A percentile compares a stretch with the other conserved stretches of the same genome.
These are phyloP conservation scores for Eremothecium cymbalariae DNA, from an alignment of 1,139 yeast species.

Conservation along the genomic window DNA sequence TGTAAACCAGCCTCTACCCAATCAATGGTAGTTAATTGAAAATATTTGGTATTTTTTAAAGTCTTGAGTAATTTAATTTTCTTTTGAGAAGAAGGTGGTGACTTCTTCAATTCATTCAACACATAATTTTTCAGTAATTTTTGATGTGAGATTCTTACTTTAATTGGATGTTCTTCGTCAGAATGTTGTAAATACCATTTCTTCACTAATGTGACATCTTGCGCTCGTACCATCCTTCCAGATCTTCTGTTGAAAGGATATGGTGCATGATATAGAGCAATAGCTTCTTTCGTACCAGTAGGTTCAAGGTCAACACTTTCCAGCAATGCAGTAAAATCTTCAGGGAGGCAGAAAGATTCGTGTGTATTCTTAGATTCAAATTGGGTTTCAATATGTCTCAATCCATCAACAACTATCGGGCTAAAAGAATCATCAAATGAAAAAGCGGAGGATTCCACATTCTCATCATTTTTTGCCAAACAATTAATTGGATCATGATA, in stretches of 20 bases:
- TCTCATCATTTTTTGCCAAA: conserved; percentile 37
- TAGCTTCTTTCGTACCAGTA: conserved; percentile 48
- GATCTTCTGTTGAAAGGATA: conserved; percentile 72
- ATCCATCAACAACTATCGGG: conserved; percentile 44
- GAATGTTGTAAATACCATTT: conserved; percentile 75
- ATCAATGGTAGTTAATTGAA: conserved; percentile 85
- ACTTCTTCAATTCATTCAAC: conserved; percentile 56
- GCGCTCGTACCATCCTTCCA: conserved; percentile 70
- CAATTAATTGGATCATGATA: conserved; percentile 56
- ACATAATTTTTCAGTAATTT: conserved; percentile 71
- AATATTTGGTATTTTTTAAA: conserved; percentile 71
- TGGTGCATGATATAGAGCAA: conserved; percentile 71
- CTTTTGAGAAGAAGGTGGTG: conserved; percentile 36
- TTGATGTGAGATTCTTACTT: conserved; percentile 80
- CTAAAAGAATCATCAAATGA: conserved; percentile 46
- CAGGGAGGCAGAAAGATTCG: conserved; percentile 36
- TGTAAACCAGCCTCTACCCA: conserved; percentile 99
- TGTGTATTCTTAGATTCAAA: conserved; percentile 18
- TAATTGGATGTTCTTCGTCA: conserved; percentile 51
- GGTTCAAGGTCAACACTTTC: conserved; percentile 38
- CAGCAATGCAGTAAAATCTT: conserved; percentile 42
- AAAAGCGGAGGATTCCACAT: conserved; percentile 50
- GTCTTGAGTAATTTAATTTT: conserved; percentile 57
- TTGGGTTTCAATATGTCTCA: conserved; percentile 20
- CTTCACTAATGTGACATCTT: conserved; percentile 81